Percentiles rank a stretch among this genome's conserved stretches.
Conservation (phyloP, 495 filamentous ascomycete genomes). For the Talaromyces liani region DNA sequence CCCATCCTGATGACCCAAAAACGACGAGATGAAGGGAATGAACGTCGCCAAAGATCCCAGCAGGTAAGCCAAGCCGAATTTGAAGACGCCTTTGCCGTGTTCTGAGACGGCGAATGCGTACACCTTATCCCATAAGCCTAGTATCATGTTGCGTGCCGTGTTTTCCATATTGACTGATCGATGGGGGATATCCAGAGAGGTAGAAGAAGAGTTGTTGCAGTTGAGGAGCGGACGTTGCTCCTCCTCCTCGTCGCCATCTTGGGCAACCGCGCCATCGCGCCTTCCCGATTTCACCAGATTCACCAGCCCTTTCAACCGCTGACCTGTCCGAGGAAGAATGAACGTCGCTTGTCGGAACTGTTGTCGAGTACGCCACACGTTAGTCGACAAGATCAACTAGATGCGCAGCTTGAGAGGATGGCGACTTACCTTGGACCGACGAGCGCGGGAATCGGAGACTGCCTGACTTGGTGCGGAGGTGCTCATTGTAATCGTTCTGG, state of each 20-base stretch:
- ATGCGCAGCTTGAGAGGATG: neutral
- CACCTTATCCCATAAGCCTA: conserved; percentile 10
- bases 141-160: neutral
- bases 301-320: conserved; percentile 44
- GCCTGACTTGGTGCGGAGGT: neutral
- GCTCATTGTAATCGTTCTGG: neutral
- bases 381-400: neutral
- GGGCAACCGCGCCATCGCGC: conserved; percentile 13
- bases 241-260: conserved; percentile 16
- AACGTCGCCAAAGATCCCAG: conserved; percentile 86
- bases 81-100: conserved; percentile 69
- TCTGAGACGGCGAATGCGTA: conserved; percentile 42
- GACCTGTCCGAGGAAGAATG: conserved; percentile 44
- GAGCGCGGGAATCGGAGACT: conserved; percentile 20
- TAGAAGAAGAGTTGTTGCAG: conserved; percentile 8
- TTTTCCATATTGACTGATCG: neutral
- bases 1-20: conserved; percentile 81
- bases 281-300: conserved; percentile 42
- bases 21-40: conserved; percentile 59
- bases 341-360: conserved; percentile 50
- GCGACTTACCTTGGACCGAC: conserved; percentile 29
- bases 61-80: conserved; percentile 89
- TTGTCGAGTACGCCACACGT: neutral
- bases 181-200: neutral
- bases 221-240: conserved; percentile 36